A percentile compares a stretch with the other conserved stretches of the same genome.
Conservation (phyloP, 371 early-diverging fungal genomes). For the Mortierella sp. region DNA sequence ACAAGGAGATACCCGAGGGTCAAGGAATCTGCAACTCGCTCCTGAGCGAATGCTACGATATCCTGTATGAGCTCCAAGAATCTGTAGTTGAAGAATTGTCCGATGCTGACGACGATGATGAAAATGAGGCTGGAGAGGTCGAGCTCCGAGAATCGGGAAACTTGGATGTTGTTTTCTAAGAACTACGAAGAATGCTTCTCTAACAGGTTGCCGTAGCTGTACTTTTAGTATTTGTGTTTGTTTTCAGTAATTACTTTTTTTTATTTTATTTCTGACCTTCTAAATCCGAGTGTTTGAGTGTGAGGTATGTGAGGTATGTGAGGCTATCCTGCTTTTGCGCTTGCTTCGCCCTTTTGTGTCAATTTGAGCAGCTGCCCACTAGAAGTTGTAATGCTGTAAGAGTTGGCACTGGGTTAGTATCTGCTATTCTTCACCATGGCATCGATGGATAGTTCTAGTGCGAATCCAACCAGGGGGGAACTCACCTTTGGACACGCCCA, state of each 20-base stretch:
- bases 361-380: conserved; percentile 48
- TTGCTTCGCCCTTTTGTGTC: conserved; percentile 47
- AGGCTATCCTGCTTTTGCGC: conserved; percentile 30
- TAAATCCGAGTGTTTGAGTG: neutral
- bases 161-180: conserved; percentile 48
- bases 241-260: conserved; percentile 2
- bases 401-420: neutral
- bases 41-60: conserved; percentile 91
- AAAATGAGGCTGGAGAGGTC: conserved; percentile 24
- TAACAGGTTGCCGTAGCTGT: neutral
- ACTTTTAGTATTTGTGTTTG: neutral
- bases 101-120: conserved; percentile 9
- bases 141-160: conserved; percentile 46
- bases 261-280: conserved; percentile 4
- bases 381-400: conserved; percentile 26
- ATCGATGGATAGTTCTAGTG: neutral
- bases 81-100: conserved; percentile 56
- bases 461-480: neutral
- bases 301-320: neutral
- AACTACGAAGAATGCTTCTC: neutral
- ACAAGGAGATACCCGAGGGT: conserved; percentile 89
- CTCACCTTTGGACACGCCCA: conserved; percentile 51
- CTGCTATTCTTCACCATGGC: neutral
- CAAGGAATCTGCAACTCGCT: conserved; percentile 88
- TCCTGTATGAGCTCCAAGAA: conserved; percentile 82